Conservation (phyloP, 306 rosid genomes). For the Urtica urens region DNA sequence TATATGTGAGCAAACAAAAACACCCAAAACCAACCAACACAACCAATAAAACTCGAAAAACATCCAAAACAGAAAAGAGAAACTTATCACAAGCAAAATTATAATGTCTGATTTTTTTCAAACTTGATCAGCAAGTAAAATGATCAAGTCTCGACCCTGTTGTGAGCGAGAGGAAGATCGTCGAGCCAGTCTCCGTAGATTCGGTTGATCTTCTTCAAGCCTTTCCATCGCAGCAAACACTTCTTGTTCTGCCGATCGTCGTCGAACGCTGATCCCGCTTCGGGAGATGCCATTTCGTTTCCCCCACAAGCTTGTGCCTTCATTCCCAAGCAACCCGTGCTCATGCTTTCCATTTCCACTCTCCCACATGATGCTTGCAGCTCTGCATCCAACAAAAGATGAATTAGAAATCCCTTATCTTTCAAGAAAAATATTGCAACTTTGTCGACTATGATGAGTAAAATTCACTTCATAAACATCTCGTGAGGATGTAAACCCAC, state of each 20-base stretch:
- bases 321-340: conserved; percentile 12
- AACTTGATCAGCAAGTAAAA: conserved; percentile 2
- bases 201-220: conserved; percentile 57
- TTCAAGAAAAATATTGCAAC: not conserved
- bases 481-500: not conserved
- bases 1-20: conserved; percentile 7
- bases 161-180: conserved; percentile 43
- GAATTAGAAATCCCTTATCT: conserved; percentile 9
- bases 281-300: conserved; percentile 25
- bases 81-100: not conserved
- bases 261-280: conserved; percentile 17
- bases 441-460: no score
- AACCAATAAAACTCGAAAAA: conserved; percentile 16
- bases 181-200: conserved; percentile 94
- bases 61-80: conserved; percentile 18
- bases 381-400: conserved; percentile 38
- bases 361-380: conserved; percentile 38
- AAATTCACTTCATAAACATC: not conserved
- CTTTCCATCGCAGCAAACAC: conserved; percentile 53
- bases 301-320: conserved; percentile 25
- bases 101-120: not conserved
- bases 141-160: conserved; percentile 31
- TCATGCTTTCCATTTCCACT: conserved; percentile 34
- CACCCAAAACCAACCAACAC: not conserved
- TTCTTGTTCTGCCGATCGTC: conserved; percentile 49